phyloP scores from a whole-genome alignment of 352 stramenopile genomes.

The Globisporangium canariense region DNA sequence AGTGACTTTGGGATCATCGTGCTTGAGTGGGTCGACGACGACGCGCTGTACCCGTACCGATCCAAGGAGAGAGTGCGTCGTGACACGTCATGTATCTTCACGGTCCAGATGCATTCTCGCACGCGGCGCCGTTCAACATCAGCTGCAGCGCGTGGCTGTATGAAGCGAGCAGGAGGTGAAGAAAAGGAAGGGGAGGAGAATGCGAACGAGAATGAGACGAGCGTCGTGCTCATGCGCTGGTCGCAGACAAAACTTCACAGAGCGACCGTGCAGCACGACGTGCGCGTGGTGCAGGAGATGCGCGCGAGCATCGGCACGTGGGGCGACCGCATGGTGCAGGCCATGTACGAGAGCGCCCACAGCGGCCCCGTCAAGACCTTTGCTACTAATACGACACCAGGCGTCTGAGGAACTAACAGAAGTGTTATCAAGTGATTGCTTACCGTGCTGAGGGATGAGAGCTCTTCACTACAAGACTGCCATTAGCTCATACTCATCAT shows the following conservation, averaged over 20 bases:
- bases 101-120: neutral
- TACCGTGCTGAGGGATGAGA: too few species aligned
- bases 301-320: slow-evolving; percentile 16
- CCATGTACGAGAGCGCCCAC: slow-evolving; percentile 9
- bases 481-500: neutral
- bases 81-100: slow-evolving; percentile 20
- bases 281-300: slow-evolving; percentile 8
- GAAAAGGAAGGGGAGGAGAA: neutral
- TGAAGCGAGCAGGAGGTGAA: neutral
- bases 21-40: slow-evolving; percentile 30
- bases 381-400: neutral
- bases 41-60: slow-evolving; percentile 33
- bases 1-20: slow-evolving; percentile 18
- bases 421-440: too few species aligned
- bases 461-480: neutral
- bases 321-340: slow-evolving; percentile 15
- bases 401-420: neutral
- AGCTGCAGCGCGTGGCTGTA: neutral
- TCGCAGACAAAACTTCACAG: slow-evolving; percentile 16
- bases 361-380: neutral
- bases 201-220: neutral
- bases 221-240: slow-evolving; percentile 13
- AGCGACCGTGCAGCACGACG: neutral
- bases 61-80: slow-evolving; percentile 25
- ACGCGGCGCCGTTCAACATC: neutral